Base-by-base conservation (phyloP, 805 yeast genomes). In the Yamadazyma endophytica region DNA sequence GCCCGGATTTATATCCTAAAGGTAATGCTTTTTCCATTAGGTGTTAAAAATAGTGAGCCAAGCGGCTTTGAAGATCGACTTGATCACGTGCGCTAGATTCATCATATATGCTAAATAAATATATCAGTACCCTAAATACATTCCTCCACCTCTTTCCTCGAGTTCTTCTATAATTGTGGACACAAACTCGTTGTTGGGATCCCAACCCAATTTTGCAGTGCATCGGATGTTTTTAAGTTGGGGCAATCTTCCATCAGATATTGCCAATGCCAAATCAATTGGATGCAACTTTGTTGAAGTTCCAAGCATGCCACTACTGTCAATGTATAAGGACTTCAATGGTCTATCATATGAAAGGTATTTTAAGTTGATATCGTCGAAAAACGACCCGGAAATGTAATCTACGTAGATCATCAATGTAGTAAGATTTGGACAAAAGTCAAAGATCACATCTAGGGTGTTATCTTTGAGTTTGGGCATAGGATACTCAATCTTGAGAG, bases 191-290 rank as follows among this genome's bases (percentile, higher is more conserved):
- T 63, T 54, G 24, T 56, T 49, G 2, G 79, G 71, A 48, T 82
- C 77, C 98, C 98, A 92, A 6, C 96, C 96, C 21, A 92, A 58
- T 52, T 80, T 79, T 12, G 82, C 74, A 14, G 92, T 80, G 25
- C 88, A 70, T 25, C 81, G 65, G 2, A 92, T 64, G 29, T 71
- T 72, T 39, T 70, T 68, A 50, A 92, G 63, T 23, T 63, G 42
- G 0, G 95, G 95, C 12, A 92, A 56, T 44, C 95, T 63, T 7
- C 76, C 79, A 37, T 89, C 96, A 50, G 76, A 70, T 13, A 89
- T 59, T 0, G 97, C 96, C 28, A 88, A 70, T 0, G 92, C 84
- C 36, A 92, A 63, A 54, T 90, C 97, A 44, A 86, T 82, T 0
- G 97, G 96, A 46, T 85, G 86, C 20, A 92, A 61, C 49, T 86